Percentiles rank a stretch among this genome's conserved stretches.
phyloP scores from a whole-genome alignment of 305 asterid species.

The Fraxinus paxiana region DNA sequence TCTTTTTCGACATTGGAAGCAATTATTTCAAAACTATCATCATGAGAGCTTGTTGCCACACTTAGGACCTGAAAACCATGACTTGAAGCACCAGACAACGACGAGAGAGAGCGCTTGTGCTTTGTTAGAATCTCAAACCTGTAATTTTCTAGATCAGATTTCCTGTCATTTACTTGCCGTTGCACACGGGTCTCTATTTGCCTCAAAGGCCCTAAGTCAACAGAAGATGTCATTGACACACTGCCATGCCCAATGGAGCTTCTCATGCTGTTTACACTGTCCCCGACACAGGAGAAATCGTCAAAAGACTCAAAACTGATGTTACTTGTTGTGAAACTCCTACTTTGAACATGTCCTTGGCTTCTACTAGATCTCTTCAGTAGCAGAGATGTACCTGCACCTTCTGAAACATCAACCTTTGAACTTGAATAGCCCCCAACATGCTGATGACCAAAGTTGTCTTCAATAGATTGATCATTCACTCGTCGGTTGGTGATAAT shows the following conservation, averaged over 20 bases:
- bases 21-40: constrained; percentile 43
- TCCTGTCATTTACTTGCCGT: constrained; percentile 61
- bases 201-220: constrained; percentile 67
- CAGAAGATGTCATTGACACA: constrained; percentile 74
- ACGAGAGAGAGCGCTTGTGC: constrained; percentile 64
- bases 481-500: constrained; percentile 26
- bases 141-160: constrained; percentile 59
- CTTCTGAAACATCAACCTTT: constrained; percentile 46
- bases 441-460: constrained; percentile 23
- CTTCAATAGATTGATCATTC: constrained; percentile 33
- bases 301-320: constrained; percentile 66
- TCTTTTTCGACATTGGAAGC: constrained; percentile 35
- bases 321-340: constrained; percentile 75
- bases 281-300: constrained; percentile 74
- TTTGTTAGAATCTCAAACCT: constrained; percentile 45
- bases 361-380: constrained; percentile 56
- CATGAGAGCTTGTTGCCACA: constrained; percentile 45
- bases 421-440: constrained; percentile 30
- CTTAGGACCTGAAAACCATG: constrained; percentile 47
- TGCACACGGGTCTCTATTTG: constrained; percentile 51
- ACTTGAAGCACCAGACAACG: constrained; percentile 70
- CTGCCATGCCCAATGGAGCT: constrained; percentile 74
- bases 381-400: constrained; percentile 71
- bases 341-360: constrained; percentile 63
- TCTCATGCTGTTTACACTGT: constrained; percentile 66